phyloP scores from a whole-genome alignment of 257 asterid species.

The Avicennia marina region DNA sequence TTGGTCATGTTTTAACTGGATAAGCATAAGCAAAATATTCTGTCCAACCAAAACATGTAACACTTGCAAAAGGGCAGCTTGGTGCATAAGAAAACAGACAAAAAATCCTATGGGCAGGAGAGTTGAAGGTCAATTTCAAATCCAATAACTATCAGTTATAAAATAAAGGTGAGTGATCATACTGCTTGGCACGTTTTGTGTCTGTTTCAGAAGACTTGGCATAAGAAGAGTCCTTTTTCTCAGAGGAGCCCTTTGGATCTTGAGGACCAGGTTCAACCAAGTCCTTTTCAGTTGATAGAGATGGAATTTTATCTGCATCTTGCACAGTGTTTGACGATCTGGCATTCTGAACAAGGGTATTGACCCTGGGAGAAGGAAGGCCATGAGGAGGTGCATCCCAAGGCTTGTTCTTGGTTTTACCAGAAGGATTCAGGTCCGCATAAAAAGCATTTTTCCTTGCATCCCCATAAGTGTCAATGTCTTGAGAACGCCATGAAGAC shows the following conservation, averaged over 20 bases:
- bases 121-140: not conserved
- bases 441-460: slow-evolving; percentile 28
- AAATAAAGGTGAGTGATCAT: slow-evolving; percentile 28
- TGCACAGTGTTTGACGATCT: slow-evolving; percentile 30
- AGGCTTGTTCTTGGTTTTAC: slow-evolving; percentile 28
- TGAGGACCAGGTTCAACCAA: slow-evolving; percentile 32
- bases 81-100: not conserved
- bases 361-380: slow-evolving; percentile 38
- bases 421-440: slow-evolving; percentile 27
- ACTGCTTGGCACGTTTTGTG: slow-evolving; percentile 76
- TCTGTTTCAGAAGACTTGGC: slow-evolving; percentile 56
- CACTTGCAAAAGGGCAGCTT: not conserved
- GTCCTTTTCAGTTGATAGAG: slow-evolving; percentile 33
- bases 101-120: too few species aligned
- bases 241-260: slow-evolving; percentile 40
- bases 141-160: not conserved
- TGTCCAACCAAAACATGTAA: not conserved
- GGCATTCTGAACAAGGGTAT: slow-evolving; percentile 21
- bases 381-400: slow-evolving; percentile 40
- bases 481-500: too few species aligned
- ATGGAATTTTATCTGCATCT: slow-evolving; percentile 32
- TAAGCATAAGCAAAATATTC: too few species aligned
- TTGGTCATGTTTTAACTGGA: too few species aligned
- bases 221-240: slow-evolving; percentile 45
- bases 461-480: slow-evolving; percentile 41